Evolutionary conservation across 2,329 filamentous ascomycete species (phyloP), one percentile per base, ranked within the genome.

Genomic region (Arthrinium puccinioides): DNA sequence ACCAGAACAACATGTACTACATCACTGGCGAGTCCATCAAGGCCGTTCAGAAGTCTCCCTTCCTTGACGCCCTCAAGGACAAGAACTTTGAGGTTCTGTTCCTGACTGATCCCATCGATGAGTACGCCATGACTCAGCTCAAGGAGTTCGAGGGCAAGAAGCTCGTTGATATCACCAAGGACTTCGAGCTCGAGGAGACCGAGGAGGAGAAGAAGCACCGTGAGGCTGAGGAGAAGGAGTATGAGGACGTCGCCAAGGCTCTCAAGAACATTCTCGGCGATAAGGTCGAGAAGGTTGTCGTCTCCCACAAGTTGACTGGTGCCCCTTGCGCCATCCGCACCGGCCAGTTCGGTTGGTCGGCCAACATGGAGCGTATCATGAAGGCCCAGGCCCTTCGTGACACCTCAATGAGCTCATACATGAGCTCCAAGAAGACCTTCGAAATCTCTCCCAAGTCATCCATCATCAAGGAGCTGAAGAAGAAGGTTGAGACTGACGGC

Each of bases 331-430:
- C 92, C 64, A 97, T 98, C 78, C 90, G 92, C 68, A 98, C 92
- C 54, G 92, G 92, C 61, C 92, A 97, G 74, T 98, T 98, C 69
- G 92, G 92, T 71, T 98, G 92, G 92, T 97, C 90, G 41, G 92
- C 92, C 64, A 98, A 98, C 82, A 98, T 98, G 92, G 92, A 98
- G 81, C 92, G 92, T 77, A 98, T 98, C 82, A 98, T 98, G 92
- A 98, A 98, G 84, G 92, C 92, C 20, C 92, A 98, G 78, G 92
- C 92, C 61, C 90, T 98, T 60, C 92, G 92, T 74, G 92, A 98
- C 74, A 98, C 92, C 54, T 96, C 89, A 59, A 98, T 98, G 92
- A 87, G 80, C 71, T 94, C 87, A 57, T 98, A 98, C 86, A 98
- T 98, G 92, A 94, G 87, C 51, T 97, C 90, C 65, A 98, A 98